These are phyloP conservation scores for Fraxinus platypoda DNA, from an alignment of 305 asterid species.

Conservation along the genomic window DNA sequence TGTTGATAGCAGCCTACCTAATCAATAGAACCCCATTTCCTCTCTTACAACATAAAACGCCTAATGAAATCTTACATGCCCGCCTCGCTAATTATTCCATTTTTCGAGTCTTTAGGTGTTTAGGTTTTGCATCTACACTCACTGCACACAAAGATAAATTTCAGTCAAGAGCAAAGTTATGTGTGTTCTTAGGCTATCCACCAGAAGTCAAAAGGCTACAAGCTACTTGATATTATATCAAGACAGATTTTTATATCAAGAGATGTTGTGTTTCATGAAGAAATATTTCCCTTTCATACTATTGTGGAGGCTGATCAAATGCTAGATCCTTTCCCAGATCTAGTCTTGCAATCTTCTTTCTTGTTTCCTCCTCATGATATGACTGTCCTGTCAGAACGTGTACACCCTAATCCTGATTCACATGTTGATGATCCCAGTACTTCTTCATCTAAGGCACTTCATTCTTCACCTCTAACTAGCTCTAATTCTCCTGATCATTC, in stretches of 20 bases:
- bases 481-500: no score
- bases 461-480: neutral
- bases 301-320: neutral
- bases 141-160: neutral
- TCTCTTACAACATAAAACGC: neutral
- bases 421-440: neutral
- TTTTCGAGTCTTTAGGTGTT: neutral
- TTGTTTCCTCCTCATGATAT: neutral
- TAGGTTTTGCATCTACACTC: neutral
- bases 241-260: neutral
- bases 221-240: neutral
- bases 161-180: neutral
- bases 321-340: neutral
- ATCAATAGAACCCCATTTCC: neutral
- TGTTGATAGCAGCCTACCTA: neutral
- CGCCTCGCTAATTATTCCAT: neutral
- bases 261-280: neutral
- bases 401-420: neutral
- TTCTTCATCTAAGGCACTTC: neutral
- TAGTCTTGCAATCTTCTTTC: neutral
- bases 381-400: neutral
- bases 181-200: neutral
- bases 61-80: neutral
- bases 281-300: neutral
- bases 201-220: neutral